Percentiles rank a stretch among this genome's conserved stretches.
phyloP scores from a whole-genome alignment of 768 basidiomycete species.

The Trametes cingulata region DNA sequence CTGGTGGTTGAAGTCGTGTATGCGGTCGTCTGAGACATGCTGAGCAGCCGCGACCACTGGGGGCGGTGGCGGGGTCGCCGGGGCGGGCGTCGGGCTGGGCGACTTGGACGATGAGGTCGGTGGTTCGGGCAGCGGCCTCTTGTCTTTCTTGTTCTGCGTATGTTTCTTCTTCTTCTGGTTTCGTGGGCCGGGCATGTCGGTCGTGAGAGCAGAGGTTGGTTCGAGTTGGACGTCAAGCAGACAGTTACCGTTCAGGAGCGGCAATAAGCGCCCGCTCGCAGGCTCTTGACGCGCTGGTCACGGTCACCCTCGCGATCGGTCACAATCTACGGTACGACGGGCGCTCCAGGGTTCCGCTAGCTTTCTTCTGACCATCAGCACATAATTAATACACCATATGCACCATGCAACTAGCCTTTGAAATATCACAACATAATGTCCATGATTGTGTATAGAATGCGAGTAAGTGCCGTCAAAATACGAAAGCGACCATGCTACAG shows the following conservation, averaged over 20 bases:
- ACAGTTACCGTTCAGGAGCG: neutral
- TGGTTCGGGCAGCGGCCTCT: conserved; percentile 11
- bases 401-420: no score
- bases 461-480: no score
- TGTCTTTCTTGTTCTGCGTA: conserved; percentile 35
- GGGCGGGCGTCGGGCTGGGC: conserved; percentile 1
- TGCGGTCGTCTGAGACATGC: neutral
- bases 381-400: no score
- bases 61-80: neutral
- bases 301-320: conserved; percentile 15
- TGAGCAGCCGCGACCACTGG: neutral
- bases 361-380: no score
- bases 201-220: neutral
- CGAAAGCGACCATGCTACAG: no score
- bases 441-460: neutral
- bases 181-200: conserved; percentile 61
- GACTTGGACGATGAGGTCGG: conserved; percentile 17
- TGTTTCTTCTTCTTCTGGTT: conserved; percentile 53
- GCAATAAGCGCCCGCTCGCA: neutral
- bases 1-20: neutral
- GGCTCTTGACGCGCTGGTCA: conserved; percentile 17
- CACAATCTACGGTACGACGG: neutral
- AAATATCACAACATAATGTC: no score
- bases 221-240: neutral
- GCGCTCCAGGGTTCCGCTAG: no score